Percentiles rank a stretch among this genome's conserved stretches.
phyloP scores from a whole-genome alignment of 2,329 filamentous ascomycete species.

The Colletotrichum tamarilloi region DNA sequence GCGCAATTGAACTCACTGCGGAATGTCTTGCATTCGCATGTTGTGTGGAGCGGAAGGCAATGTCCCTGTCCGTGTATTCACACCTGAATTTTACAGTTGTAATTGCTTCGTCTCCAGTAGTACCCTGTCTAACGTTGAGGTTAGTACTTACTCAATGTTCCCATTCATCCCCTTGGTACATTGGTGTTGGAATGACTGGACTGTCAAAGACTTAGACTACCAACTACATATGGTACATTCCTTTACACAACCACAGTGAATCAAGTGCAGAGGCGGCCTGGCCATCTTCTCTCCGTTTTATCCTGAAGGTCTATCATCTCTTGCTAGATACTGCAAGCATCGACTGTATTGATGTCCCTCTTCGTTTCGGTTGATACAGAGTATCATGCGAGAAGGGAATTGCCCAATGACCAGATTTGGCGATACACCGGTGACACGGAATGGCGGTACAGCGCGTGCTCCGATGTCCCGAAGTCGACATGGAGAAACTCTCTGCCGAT shows the following conservation, averaged over 20 bases:
- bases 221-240: no score
- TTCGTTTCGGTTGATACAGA: no score
- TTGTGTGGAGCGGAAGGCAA: neutral
- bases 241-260: no score
- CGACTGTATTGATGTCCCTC: no score
- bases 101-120: neutral
- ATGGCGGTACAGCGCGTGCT: neutral
- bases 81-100: neutral
- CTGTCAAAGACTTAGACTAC: neutral
- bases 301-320: no score
- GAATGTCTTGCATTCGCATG: neutral
- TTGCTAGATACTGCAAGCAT: no score
- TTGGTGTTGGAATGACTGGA: neutral
- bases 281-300: no score
- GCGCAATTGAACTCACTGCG: neutral
- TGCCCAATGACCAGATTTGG: neutral
- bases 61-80: neutral
- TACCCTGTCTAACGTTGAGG: neutral
- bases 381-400: no score
- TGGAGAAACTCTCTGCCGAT: conserved; percentile 32
- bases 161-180: neutral
- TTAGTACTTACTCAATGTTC: no score
- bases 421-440: neutral
- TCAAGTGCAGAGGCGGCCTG: no score
- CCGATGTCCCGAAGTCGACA: neutral